Percentiles rank a stretch among this genome's conserved stretches.
Evolutionary conservation across 257 asterid genomes (phyloP).

Genomic region (Solanum pinnatisectum): DNA sequence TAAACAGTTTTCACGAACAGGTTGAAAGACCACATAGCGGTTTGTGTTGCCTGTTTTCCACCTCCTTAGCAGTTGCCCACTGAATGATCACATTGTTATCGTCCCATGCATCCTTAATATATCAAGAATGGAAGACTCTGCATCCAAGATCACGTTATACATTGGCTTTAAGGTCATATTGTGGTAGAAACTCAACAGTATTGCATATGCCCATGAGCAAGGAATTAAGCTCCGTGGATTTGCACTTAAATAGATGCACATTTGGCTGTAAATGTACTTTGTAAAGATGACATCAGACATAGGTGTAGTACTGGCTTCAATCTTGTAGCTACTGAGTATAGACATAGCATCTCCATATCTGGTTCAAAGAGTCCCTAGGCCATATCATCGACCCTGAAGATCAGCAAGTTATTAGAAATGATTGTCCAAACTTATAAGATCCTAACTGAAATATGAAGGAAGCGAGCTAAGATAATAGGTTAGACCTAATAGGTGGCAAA

Average conservation of each 20-base stretch:
- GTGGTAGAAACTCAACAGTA: neutral
- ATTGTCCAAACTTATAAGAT: neutral
- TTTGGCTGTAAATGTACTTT: neutral
- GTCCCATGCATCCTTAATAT: neutral
- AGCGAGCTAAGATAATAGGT: neutral
- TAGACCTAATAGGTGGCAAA: neutral
- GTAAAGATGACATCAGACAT: neutral
- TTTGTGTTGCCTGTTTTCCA: neutral
- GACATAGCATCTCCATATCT: neutral
- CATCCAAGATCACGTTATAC: neutral
- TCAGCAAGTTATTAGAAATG: neutral
- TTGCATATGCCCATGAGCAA: neutral
- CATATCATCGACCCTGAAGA: neutral
- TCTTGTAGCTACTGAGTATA: neutral
- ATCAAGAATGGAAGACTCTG: neutral
- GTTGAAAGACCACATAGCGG: neutral
- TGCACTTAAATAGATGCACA: neutral
- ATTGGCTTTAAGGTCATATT: neutral
- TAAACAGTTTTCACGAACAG: neutral
- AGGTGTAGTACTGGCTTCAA: neutral
- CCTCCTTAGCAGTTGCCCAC: neutral
- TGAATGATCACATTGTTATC: neutral
- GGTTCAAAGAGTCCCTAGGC: neutral
- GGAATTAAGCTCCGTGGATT: neutral
- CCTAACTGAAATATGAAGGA: neutral